A percentile compares a stretch with the other conserved stretches of the same genome.
Evolutionary conservation across 2,329 filamentous ascomycete genomes (phyloP).

Genomic region (Botrytis tulipae): DNA sequence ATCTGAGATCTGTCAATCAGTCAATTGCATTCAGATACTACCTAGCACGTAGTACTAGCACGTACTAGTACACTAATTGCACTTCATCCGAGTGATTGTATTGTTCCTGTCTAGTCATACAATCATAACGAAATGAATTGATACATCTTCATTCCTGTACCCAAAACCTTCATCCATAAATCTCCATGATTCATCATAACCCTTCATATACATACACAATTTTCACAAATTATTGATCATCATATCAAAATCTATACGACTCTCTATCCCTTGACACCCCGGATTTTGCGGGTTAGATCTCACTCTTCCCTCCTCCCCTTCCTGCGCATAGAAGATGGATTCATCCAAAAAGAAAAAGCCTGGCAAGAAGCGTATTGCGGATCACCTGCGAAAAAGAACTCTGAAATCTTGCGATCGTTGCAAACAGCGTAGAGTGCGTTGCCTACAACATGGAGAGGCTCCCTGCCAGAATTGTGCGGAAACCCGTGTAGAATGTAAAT

Average conservation of each 20-base stretch:
- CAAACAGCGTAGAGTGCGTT: constrained; percentile 41
- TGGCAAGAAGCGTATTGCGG: constrained; percentile 40
- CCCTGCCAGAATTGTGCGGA: constrained; percentile 43
- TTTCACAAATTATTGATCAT: neutral
- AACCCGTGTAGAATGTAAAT: constrained; percentile 43
- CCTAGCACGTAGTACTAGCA: neutral
- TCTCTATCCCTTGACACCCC: neutral
- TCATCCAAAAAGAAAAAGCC: constrained; percentile 28
- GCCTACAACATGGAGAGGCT: constrained; percentile 36
- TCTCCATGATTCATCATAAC: neutral
- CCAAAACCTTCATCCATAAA: neutral
- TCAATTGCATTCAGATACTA: neutral
- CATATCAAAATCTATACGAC: neutral
- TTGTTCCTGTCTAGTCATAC: neutral
- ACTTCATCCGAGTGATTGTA: neutral
- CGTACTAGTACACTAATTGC: neutral
- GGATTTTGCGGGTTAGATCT: neutral
- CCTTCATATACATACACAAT: neutral
- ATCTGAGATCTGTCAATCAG: neutral
- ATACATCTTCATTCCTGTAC: neutral
- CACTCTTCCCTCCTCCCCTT: neutral
- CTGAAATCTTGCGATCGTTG: constrained; percentile 42
- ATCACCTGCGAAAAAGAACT: constrained; percentile 39
- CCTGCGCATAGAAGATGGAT: constrained; percentile 21
- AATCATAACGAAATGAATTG: neutral